Evolutionary conservation across 345 rosid genomes (phyloP).

Genomic region (Angophora floribunda): DNA sequence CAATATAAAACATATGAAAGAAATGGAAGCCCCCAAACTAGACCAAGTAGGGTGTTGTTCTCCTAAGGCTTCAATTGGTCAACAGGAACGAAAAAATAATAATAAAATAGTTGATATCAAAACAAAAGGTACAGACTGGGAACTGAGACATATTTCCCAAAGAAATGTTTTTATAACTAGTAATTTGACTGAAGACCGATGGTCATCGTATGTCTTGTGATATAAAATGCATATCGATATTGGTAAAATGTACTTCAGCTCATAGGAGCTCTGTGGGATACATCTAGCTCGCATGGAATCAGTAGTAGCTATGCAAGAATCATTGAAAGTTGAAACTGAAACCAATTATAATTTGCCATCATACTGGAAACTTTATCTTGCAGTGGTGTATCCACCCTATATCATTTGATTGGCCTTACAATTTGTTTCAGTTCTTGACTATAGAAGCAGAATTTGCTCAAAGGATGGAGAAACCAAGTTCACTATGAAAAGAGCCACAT

Average conservation of each 20-base stretch:
- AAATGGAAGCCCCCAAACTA: not conserved
- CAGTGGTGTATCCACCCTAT: not conserved
- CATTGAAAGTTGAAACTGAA: not conserved
- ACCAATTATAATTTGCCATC: not conserved
- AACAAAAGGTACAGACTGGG: not conserved
- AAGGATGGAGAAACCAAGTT: not conserved
- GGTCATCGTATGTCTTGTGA: fast-evolving
- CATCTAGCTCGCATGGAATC: not conserved
- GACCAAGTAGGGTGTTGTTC: not conserved
- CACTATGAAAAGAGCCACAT: not conserved
- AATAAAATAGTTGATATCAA: fast-evolving
- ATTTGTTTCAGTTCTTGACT: not conserved
- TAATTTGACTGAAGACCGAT: not conserved
- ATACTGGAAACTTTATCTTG: not conserved
- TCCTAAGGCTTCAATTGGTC: not conserved
- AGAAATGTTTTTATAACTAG: fast-evolving
- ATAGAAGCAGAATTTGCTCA: not conserved
- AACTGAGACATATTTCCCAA: not conserved
- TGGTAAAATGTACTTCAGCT: not conserved
- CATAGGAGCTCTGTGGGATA: not conserved
- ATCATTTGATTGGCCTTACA: not conserved
- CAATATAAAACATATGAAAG: not conserved
- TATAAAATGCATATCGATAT: not conserved
- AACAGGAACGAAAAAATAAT: not conserved
- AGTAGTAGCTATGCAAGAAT: not conserved